Conservation (phyloP, 331 rosid genomes). For the Quercus lobata region DNA sequence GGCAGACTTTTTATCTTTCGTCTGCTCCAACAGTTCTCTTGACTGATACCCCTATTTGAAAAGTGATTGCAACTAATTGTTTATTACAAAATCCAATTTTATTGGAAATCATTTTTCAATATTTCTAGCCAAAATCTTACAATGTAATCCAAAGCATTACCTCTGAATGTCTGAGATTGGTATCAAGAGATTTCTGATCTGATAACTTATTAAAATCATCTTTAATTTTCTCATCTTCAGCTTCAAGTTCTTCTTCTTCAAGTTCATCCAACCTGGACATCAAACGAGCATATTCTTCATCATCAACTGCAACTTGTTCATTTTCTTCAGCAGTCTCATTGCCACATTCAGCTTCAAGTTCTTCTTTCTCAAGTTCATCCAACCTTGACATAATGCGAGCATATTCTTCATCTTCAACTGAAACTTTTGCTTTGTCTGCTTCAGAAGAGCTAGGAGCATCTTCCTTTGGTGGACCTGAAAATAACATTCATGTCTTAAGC, state of each 20-base stretch:
- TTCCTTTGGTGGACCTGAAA: conserved; percentile 44
- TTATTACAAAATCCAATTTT: conserved; percentile 6
- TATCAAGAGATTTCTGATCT: conserved; percentile 33
- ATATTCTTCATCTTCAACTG: conserved; percentile 49
- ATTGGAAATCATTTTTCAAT: conserved; percentile 17
- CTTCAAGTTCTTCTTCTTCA: conserved; percentile 78
- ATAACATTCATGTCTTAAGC: background rate
- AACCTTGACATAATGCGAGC: conserved; percentile 48
- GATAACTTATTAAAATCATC: conserved; percentile 28
- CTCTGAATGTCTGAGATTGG: conserved; percentile 26
- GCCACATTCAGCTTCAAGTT: conserved; percentile 57
- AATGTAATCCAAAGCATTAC: conserved; percentile 31
- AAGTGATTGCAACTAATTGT: conserved; percentile 21
- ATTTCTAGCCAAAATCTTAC: conserved; percentile 19
- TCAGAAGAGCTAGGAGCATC: conserved; percentile 26
- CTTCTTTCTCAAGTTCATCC: conserved; percentile 84
- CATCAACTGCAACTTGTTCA: conserved; percentile 22
- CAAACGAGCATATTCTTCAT: conserved; percentile 55
- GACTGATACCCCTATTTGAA: conserved; percentile 29
- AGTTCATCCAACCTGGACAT: conserved; percentile 65
- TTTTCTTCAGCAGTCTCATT: conserved; percentile 21
- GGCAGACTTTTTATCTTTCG: conserved; percentile 9
- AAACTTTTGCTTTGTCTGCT: conserved; percentile 20
- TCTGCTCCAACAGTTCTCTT: conserved; percentile 25
- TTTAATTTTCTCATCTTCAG: conserved; percentile 43